phyloP scores from a whole-genome alignment of 2,329 filamentous ascomycete genomes.

The Ophiostoma australiae region DNA sequence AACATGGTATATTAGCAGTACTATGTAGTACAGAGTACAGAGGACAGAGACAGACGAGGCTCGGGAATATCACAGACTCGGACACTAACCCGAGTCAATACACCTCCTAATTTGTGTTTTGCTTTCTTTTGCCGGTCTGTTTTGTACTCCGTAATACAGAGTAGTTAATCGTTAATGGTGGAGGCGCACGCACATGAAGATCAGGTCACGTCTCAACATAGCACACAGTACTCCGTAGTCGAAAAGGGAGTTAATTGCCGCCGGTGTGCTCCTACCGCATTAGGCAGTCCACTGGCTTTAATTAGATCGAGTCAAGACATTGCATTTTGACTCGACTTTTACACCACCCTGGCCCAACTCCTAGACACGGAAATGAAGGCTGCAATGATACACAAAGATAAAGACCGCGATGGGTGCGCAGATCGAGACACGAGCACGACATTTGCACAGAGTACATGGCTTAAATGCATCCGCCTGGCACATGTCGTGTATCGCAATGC shows the following conservation, averaged over 20 bases:
- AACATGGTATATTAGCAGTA: no score
- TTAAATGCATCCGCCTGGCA: neutral
- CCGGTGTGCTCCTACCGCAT: slow-evolving; percentile 18
- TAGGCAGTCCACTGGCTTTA: slow-evolving; percentile 18
- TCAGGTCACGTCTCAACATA: neutral
- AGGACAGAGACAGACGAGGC: neutral
- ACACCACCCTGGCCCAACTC: neutral
- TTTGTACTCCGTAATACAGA: no score
- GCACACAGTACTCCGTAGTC: neutral
- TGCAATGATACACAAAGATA: slow-evolving; percentile 9
- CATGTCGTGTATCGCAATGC: neutral
- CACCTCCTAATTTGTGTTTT: neutral
- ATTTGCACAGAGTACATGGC: neutral
- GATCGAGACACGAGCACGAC: neutral
- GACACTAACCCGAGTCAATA: neutral
- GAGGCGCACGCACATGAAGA: slow-evolving; percentile 9
- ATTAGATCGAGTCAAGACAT: neutral
- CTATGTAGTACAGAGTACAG: no score
- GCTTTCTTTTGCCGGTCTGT: neutral
- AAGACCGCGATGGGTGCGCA: neutral
- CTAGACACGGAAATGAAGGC: slow-evolving; percentile 10
- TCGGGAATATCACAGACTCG: neutral
- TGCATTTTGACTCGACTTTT: neutral
- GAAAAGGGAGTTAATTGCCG: neutral
- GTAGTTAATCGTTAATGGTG: neutral